A percentile compares a stretch with the other conserved stretches of the same genome.
These are phyloP conservation scores for Drechslera avenae DNA, from an alignment of 2,329 filamentous ascomycete genomes.

Conservation along the genomic window DNA sequence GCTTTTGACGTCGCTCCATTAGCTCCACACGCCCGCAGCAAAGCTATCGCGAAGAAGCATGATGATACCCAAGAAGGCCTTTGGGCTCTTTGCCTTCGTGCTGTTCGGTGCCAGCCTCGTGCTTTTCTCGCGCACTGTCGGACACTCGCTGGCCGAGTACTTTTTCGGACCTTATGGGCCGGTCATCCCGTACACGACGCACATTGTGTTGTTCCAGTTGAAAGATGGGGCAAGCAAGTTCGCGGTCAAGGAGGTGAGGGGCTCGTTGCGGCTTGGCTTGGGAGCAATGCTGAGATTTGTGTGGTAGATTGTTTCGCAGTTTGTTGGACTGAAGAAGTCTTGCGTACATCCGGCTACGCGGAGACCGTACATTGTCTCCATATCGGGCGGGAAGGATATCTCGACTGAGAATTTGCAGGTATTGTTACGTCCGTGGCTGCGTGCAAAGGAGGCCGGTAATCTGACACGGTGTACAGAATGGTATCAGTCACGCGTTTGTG, in stretches of 20 bases:
- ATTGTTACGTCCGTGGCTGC: background rate
- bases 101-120: slow-evolving; percentile 17
- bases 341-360: slow-evolving; percentile 37
- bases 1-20: slow-evolving; percentile 5
- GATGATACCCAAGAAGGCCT: slow-evolving; percentile 32
- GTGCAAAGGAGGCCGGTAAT: slow-evolving; percentile 52
- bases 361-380: slow-evolving; percentile 36
- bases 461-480: slow-evolving; percentile 49
- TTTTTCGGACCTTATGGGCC: slow-evolving; percentile 24
- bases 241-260: slow-evolving; percentile 37
- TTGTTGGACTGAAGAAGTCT: slow-evolving; percentile 37
- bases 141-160: slow-evolving; percentile 20
- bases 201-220: slow-evolving; percentile 44
- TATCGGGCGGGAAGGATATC: slow-evolving; percentile 41
- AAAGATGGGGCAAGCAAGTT: slow-evolving; percentile 32
- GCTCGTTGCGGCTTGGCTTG: background rate
- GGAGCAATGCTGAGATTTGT: slow-evolving; percentile 15
- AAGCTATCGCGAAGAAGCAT: slow-evolving; percentile 15
- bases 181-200: slow-evolving; percentile 31
- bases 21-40: background rate
- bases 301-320: slow-evolving; percentile 35
- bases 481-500: slow-evolving; percentile 53
- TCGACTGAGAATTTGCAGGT: slow-evolving; percentile 44
- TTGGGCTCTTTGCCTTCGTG: slow-evolving; percentile 20
- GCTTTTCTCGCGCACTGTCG: slow-evolving; percentile 27